phyloP scores from a whole-genome alignment of 768 basidiomycete genomes.

The Agaricus sinodeliciosus region DNA sequence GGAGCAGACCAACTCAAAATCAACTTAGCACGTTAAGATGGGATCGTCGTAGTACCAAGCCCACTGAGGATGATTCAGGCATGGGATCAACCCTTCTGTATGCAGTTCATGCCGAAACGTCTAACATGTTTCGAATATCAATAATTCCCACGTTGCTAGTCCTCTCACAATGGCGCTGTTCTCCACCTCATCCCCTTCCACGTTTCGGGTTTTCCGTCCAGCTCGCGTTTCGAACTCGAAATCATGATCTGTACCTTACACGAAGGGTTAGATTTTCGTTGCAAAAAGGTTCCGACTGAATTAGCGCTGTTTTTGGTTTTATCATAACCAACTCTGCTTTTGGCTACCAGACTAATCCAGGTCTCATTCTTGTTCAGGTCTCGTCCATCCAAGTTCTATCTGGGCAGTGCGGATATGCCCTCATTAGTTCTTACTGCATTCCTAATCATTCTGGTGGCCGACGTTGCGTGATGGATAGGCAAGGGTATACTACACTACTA shows the following conservation, averaged over 20 bases:
- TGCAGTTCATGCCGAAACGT: no score
- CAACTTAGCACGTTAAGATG: no score
- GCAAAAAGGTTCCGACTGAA: background rate
- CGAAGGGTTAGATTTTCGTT: background rate
- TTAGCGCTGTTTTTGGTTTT: background rate
- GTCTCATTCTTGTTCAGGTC: background rate
- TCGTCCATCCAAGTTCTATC: no score
- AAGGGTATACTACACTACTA: slow-evolving; percentile 75
- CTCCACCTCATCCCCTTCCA: background rate
- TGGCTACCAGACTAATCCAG: no score
- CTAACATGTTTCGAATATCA: no score
- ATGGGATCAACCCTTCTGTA: no score
- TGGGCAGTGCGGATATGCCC: slow-evolving; percentile 34
- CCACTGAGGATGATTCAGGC: no score
- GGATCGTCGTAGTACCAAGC: no score
- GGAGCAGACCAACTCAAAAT: no score
- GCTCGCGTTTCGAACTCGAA: background rate
- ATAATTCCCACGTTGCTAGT: slow-evolving; percentile 3
- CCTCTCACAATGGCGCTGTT: slow-evolving; percentile 1
- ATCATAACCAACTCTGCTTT: background rate
- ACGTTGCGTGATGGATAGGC: slow-evolving; percentile 86
- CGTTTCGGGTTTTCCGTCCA: background rate
- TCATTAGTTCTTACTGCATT: slow-evolving; percentile 81
- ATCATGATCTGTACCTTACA: background rate
- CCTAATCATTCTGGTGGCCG: slow-evolving; percentile 71